Evolutionary conservation across 306 rosid species (phyloP), one percentile per base, ranked within the genome.

Genomic region (Vachellia collinsii): DNA sequence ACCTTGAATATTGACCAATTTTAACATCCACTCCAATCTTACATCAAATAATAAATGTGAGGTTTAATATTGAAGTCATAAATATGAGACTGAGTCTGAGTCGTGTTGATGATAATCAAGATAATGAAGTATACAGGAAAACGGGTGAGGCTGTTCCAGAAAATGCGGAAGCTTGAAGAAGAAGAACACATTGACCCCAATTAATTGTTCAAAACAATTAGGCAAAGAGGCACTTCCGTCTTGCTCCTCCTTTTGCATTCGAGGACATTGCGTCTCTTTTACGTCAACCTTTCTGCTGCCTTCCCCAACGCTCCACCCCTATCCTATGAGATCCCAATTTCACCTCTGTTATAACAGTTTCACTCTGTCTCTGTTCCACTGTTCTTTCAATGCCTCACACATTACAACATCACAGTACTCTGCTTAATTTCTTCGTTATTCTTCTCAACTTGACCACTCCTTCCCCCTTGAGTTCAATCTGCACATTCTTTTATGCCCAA

Each of bases 131-230:
- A n/a, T n/a, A n/a, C n/a, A n/a, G n/a, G 16, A 4, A 23, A 29
- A 10, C 5, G 3, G 13, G 11, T 9, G 14, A 58, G 9, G 61
- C 0, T 44, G 63, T 77, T 74, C 74, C 77, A 69, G 6, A 37
- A 44, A 73, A 74, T 61, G 76, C 44, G 83, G 81, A 80, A 67
- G 61, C 82, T 81, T 64, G 70, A 83, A 74, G 62, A 20, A 56
- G 29, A 20, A 56, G 29, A 19, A n/a, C 61, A 56, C 62, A 20
- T 56, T n/a, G 62, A 56, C 12, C 29, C 13, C 5, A 20, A n/a
- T 20, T 20, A 0, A 8, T n/a, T 8, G 34, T 56, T 19, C 63
- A 56, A 56, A n/a, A 20, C 63, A 20, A 59, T 59, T 11, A 59
- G 65, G 65, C 65, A 59, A 59, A 10, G 13, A 22, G 12, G 37